phyloP scores from a whole-genome alignment of 108 stramenopile species.

The Phaeodactylum tricornutum region DNA sequence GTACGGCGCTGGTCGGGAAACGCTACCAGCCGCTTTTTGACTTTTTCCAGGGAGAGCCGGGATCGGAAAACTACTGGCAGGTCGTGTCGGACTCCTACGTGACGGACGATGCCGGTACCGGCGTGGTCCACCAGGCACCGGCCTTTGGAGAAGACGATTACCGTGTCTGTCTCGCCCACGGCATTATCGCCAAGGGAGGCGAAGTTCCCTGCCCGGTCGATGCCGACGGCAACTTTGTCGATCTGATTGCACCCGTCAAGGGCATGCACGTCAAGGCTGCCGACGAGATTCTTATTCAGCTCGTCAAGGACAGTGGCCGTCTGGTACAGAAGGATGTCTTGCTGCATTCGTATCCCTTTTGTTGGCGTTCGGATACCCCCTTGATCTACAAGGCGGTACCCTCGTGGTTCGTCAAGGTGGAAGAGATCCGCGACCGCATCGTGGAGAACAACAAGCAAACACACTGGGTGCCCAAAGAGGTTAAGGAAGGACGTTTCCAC shows the following conservation, averaged over 20 bases:
- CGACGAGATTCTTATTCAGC: conserved; percentile 82
- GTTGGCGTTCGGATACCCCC: conserved; percentile 99
- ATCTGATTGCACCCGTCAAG: conserved; percentile 69
- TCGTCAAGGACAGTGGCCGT: conserved; percentile 80
- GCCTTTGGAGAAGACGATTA: conserved; percentile 99
- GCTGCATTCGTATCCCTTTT: conserved; percentile 97
- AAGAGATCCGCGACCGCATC: conserved; percentile 90
- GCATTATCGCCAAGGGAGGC: conserved; percentile 83
- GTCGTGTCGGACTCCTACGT: conserved; percentile 92
- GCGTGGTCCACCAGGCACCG: conserved; percentile 99
- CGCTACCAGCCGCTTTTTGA: conserved; percentile 90
- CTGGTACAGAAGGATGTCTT: conserved; percentile 88
- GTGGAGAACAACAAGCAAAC: conserved; percentile 93
- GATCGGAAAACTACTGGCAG: conserved; percentile 60
- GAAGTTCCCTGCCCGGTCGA: conserved; percentile 96
- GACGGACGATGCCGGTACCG: conserved; percentile 98
- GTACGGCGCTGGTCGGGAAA: conserved; percentile 86
- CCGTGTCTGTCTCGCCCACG: conserved; percentile 94
- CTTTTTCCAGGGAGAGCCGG: conserved; percentile 59
- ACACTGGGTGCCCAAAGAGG: conserved; percentile 93
- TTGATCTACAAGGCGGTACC: conserved; percentile 99
- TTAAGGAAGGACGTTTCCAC: conserved; percentile 98
- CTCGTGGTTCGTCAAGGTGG: conserved; percentile 98
- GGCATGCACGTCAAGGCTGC: conserved; percentile 94
- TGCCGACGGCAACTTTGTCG: conserved; percentile 87